Evolutionary conservation across 1,284 basidiomycete genomes (phyloP).

Genomic region (Amylostereum chailletii): DNA sequence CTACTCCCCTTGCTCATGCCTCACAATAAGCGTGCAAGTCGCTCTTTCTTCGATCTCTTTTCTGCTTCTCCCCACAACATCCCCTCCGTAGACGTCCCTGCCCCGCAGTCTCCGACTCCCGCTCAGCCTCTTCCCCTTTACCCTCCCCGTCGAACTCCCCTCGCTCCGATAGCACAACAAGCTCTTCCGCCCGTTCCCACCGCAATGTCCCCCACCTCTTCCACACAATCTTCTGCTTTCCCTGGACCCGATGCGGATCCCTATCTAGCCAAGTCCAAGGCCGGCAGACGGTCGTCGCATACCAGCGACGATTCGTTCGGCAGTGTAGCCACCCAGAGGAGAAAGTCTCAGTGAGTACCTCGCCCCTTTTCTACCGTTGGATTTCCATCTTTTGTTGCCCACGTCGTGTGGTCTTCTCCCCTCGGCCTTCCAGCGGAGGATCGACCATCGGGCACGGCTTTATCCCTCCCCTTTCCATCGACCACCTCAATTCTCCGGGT

Average conservation of each 20-base stretch:
- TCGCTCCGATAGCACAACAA: constrained; percentile 12
- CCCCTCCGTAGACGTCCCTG: constrained; percentile 2
- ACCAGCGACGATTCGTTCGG: background rate
- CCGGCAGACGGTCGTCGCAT: background rate
- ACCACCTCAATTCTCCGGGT: too few species aligned
- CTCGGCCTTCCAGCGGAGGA: background rate
- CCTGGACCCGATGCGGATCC: background rate
- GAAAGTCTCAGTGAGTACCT: background rate
- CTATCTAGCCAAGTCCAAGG: background rate
- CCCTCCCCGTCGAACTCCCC: constrained; percentile 9
- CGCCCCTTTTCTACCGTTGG: background rate
- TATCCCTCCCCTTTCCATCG: too few species aligned
- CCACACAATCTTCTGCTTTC: background rate
- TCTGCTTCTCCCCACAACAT: constrained; percentile 1
- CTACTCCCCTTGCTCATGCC: background rate
- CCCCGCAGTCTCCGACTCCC: background rate
- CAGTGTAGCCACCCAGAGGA: background rate
- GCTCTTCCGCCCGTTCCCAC: background rate
- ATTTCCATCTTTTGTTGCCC: background rate
- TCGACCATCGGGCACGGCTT: too few species aligned
- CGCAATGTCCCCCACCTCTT: background rate
- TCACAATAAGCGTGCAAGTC: constrained; percentile 6
- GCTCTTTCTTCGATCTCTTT: constrained; percentile 1
- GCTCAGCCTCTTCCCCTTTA: constrained; percentile 6
- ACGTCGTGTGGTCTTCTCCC: background rate